Evolutionary conservation across 108 stramenopile genomes (phyloP).

Genomic region (Skeletonema menzelii): DNA sequence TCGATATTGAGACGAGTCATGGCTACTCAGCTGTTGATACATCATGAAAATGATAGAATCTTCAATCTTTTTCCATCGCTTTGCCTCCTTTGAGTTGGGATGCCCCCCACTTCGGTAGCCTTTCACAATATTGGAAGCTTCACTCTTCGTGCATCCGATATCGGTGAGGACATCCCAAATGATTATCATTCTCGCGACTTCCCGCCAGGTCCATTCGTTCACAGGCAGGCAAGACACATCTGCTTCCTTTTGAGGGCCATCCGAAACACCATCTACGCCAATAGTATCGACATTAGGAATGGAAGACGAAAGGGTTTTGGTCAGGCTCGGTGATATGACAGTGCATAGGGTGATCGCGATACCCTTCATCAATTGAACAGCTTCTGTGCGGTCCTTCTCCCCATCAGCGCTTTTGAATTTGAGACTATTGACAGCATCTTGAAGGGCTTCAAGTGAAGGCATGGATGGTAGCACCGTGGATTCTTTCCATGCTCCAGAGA

Average conservation of each 20-base stretch:
- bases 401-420: not conserved
- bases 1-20: slow-evolving; percentile 28
- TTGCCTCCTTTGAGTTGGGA: slow-evolving; percentile 88
- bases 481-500: slow-evolving; percentile 58
- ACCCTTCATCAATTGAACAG: slow-evolving; percentile 52
- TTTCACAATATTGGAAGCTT: slow-evolving; percentile 69
- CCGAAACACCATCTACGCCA: slow-evolving; percentile 39
- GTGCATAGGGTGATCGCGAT: slow-evolving; percentile 77
- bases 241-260: slow-evolving; percentile 36
- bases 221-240: slow-evolving; percentile 71
- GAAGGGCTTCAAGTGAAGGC: slow-evolving; percentile 72
- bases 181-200: slow-evolving; percentile 78
- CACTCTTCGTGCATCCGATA: slow-evolving; percentile 72
- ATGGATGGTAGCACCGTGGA: slow-evolving; percentile 40
- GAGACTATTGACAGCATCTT: slow-evolving; percentile 64
- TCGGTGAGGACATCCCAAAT: slow-evolving; percentile 73
- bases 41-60: slow-evolving; percentile 64
- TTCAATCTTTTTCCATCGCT: slow-evolving; percentile 70
- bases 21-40: slow-evolving; percentile 49
- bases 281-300: slow-evolving; percentile 61
- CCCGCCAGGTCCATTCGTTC: slow-evolving; percentile 78
- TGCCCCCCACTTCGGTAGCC: slow-evolving; percentile 85
- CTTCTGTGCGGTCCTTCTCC: slow-evolving; percentile 36
- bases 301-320: slow-evolving; percentile 70
- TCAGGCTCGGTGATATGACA: slow-evolving; percentile 58